These are phyloP conservation scores for Fusarium camptoceras DNA, from an alignment of 2,329 filamentous ascomycete species.

Conservation along the genomic window DNA sequence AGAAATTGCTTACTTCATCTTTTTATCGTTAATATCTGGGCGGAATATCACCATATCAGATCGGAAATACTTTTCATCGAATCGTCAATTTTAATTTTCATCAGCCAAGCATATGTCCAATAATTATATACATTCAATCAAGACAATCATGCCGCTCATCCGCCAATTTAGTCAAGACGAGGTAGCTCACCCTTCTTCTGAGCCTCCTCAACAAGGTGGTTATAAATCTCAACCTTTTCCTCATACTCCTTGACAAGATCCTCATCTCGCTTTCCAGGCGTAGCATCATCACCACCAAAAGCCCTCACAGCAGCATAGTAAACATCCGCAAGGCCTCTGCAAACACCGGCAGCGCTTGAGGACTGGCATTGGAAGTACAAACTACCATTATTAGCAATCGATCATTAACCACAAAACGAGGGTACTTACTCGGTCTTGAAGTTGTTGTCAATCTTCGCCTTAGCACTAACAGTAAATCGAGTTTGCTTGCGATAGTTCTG, in stretches of 20 bases:
- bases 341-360: constrained; percentile 39
- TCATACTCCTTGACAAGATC: constrained; percentile 50
- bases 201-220: constrained; percentile 52
- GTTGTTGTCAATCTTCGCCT: constrained; percentile 61
- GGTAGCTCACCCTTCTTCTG: constrained; percentile 50
- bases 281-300: constrained; percentile 52
- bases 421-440: constrained; percentile 59
- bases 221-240: constrained; percentile 51
- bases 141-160: accelerated
- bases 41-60: too few relatives aligned
- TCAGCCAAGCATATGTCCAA: not conserved
- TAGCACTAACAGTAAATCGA: constrained; percentile 58
- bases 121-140: not conserved
- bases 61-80: accelerated
- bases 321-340: constrained; percentile 54
- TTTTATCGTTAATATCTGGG: too few relatives aligned
- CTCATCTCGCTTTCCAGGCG: constrained; percentile 45
- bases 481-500: constrained; percentile 63
- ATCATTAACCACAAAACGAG: accelerated
- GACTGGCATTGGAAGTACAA: constrained; percentile 53
- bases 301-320: constrained; percentile 55
- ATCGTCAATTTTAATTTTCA: not conserved
- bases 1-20: too few relatives aligned
- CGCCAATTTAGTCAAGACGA: constrained; percentile 2
- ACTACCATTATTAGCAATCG: constrained; percentile 26